Conservation (phyloP, 225 moss, liverwort and hornwort species). For the Asterella californica region DNA sequence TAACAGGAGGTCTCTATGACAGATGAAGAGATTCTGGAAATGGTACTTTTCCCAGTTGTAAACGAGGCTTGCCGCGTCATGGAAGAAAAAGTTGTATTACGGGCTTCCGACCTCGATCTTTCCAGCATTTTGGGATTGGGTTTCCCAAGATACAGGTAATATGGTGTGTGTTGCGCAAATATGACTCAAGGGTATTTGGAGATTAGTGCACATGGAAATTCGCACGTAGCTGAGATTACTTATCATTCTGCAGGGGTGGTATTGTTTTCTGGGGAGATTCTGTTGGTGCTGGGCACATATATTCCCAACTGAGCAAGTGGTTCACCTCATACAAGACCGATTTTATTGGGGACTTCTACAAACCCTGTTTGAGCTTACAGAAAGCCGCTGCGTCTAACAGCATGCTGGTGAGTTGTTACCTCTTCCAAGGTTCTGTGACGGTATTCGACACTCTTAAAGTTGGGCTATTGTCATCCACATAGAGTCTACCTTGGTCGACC, state of each 20-base stretch:
- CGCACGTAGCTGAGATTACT: not conserved
- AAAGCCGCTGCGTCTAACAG: slow-evolving; percentile 50
- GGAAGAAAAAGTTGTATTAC: slow-evolving; percentile 72
- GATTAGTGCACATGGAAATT: not conserved
- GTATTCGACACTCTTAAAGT: not conserved
- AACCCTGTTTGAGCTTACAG: slow-evolving; percentile 62
- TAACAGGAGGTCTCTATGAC: slow-evolving; percentile 52
- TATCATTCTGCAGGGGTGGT: slow-evolving; percentile 55
- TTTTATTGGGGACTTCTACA: slow-evolving; percentile 35
- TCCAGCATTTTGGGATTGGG: slow-evolving; percentile 84
- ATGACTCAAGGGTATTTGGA: not conserved
- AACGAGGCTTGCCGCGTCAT: slow-evolving; percentile 79
- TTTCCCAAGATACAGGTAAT: slow-evolving; percentile 83
- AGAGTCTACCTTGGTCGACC: not conserved
- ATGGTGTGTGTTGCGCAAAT: not conserved
- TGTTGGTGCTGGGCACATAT: slow-evolving; percentile 54
- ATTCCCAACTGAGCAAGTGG: slow-evolving; percentile 65
- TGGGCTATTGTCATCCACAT: not conserved
- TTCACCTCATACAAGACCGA: slow-evolving; percentile 41
- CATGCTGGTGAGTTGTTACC: slow-evolving; percentile 44
- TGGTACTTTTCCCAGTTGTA: slow-evolving; percentile 70
- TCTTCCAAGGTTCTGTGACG: not conserved
- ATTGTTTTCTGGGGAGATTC: slow-evolving; percentile 80
- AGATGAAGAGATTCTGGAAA: slow-evolving; percentile 75
- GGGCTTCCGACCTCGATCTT: slow-evolving; percentile 80